Evolutionary conservation across 2,329 filamentous ascomycete genomes (phyloP).

Genomic region (Hypoxylon sp.): DNA sequence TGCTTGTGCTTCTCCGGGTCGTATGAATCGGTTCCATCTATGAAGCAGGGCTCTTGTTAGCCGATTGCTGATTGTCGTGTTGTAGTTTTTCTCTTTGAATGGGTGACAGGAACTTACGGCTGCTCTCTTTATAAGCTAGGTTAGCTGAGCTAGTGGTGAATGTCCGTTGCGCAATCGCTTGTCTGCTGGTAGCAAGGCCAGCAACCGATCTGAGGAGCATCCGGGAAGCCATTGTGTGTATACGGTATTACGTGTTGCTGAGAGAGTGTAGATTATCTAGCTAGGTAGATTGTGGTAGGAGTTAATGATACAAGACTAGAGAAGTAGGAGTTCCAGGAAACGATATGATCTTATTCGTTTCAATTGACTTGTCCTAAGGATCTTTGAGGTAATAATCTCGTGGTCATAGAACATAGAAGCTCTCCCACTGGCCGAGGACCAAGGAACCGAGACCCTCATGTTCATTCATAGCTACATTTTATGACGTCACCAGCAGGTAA

Average conservation of each 20-base stretch:
- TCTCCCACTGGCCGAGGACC: constrained; percentile 34
- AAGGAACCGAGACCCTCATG: constrained; percentile 23
- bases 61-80: neutral
- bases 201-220: constrained; percentile 48
- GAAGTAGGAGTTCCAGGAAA: constrained; percentile 11
- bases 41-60: constrained; percentile 7
- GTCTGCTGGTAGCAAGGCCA: constrained; percentile 48
- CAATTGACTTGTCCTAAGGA: constrained; percentile 31
- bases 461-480: constrained; percentile 28
- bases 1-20: constrained; percentile 71
- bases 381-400: constrained; percentile 42
- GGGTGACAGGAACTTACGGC: constrained; percentile 41
- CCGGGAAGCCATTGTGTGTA: constrained; percentile 54
- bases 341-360: constrained; percentile 14
- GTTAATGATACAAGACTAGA: constrained; percentile 14
- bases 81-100: constrained; percentile 55
- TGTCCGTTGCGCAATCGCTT: constrained; percentile 45
- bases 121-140: constrained; percentile 52
- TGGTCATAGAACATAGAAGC: constrained; percentile 37
- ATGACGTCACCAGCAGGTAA: constrained; percentile 41
- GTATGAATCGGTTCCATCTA: constrained; percentile 47
- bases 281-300: constrained; percentile 1
- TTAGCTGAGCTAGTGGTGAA: constrained; percentile 48
- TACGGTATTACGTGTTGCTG: neutral
- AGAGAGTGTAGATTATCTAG: constrained; percentile 1